phyloP scores from a whole-genome alignment of 2,329 filamentous ascomycete genomes.

The Xylaria sp. region DNA sequence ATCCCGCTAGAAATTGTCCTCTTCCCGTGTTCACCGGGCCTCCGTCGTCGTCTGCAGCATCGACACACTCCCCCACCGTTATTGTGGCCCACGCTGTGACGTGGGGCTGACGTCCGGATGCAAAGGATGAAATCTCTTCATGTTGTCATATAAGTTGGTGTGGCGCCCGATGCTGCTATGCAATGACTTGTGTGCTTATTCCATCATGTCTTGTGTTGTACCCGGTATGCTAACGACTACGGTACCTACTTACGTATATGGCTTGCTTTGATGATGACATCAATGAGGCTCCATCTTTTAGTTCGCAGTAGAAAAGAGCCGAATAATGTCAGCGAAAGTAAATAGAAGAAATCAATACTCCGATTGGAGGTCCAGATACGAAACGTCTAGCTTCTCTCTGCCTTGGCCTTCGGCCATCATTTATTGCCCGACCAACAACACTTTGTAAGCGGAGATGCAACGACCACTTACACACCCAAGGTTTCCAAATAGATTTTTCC shows the following conservation, averaged over 20 bases:
- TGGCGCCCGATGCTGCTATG: constrained; percentile 17
- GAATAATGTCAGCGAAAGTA: not conserved
- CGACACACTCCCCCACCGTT: constrained; percentile 21
- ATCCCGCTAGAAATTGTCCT: constrained; percentile 20
- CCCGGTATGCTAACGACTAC: too few species aligned
- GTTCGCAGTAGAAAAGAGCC: not conserved
- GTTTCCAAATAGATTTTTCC: constrained; percentile 7
- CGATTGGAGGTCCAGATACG: constrained; percentile 16
- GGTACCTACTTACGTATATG: too few species aligned
- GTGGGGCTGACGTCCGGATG: constrained; percentile 31
- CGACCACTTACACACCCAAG: constrained; percentile 1
- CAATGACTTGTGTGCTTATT: not conserved
- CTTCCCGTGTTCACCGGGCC: constrained; percentile 19
- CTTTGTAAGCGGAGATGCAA: not conserved
- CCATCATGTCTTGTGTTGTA: too few species aligned
- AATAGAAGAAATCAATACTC: not conserved
- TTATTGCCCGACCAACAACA: not conserved
- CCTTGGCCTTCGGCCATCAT: too few species aligned
- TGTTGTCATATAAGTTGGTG: constrained; percentile 19
- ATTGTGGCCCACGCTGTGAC: constrained; percentile 26
- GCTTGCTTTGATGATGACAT: constrained; percentile 1
- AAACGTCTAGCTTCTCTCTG: not conserved
- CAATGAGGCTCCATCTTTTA: constrained; percentile 1
- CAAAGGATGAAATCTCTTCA: constrained; percentile 9
- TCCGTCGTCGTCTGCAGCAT: constrained; percentile 20